phyloP scores from a whole-genome alignment of 805 yeast species.

The Saturnispora serradocipensis region DNA sequence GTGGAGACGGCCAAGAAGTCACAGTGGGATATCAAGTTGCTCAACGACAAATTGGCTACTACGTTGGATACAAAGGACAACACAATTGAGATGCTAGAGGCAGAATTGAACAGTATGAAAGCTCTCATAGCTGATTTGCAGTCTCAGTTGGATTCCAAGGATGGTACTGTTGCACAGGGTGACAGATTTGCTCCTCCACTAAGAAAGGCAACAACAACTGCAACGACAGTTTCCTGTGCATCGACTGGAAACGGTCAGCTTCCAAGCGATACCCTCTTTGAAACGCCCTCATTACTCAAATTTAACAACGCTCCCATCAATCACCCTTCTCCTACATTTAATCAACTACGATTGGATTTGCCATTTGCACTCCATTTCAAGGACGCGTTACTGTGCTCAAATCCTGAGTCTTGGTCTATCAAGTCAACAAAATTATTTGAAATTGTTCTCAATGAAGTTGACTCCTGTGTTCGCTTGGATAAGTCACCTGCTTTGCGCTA shows the following conservation, averaged over 20 bases:
- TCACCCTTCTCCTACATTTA: slow-evolving; percentile 23
- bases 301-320: slow-evolving; percentile 19
- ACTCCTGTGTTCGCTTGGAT: slow-evolving; percentile 58
- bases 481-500: slow-evolving; percentile 43
- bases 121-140: slow-evolving; percentile 39
- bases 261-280: slow-evolving; percentile 15
- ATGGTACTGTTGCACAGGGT: neutral
- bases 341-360: slow-evolving; percentile 36
- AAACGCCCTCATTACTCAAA: slow-evolving; percentile 11
- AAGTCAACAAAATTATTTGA: slow-evolving; percentile 53
- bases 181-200: neutral
- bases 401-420: slow-evolving; percentile 21
- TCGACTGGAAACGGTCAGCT: neutral
- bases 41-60: slow-evolving; percentile 44
- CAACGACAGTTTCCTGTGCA: slow-evolving; percentile 7
- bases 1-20: slow-evolving; percentile 71
- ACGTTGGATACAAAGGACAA: slow-evolving; percentile 61
- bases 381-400: slow-evolving; percentile 25
- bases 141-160: neutral
- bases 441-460: slow-evolving; percentile 67
- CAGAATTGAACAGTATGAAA: slow-evolving; percentile 62
- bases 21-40: slow-evolving; percentile 47
- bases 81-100: slow-evolving; percentile 53
- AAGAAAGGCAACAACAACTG: slow-evolving; percentile 7
- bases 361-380: slow-evolving; percentile 36